Base-by-base conservation (phyloP, 768 basidiomycete species). In the Thelephora aurantiotincta region DNA sequence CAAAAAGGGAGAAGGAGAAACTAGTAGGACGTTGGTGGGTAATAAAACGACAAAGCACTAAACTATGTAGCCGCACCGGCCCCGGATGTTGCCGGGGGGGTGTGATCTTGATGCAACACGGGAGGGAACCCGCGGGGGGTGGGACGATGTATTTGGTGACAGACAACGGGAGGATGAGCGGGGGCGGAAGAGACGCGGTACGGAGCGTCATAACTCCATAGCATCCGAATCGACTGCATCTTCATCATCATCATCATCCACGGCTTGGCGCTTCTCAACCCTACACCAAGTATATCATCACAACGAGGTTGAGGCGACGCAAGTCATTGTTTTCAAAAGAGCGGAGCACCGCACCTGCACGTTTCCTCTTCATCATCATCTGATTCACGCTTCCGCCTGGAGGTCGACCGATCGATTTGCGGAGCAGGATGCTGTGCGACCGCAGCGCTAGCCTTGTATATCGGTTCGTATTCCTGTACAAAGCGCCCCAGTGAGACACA, bases 391-490 rank as follows among this genome's bases (percentile, higher is more conserved):
- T 89, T 89, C 55, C 86, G 74, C 35, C 71, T 61, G 48, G 72
- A 62, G 1, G 70, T 70, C 6, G 67, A 59, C 46, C 71, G 67
- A 30, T 30, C 26, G 26, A 30, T 30, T 46, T 71, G 67, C 14
- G 14, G 16, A 14, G 38, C 4, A 22, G 4, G 38, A 18, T 16
- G 12, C 45, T 62, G 65, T 4, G 77, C 76, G 30, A 89, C 71
- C 0, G 85, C 84, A 19, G 76, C 68, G 48, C 68, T 76, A 7
- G 91, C 91, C 55, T 76, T 80, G 60, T 92, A 88, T 58, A 94
- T 94, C 3, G 89, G 85, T 63, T 93, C 88, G 54, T 92, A 94
- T 68, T 92, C 91, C 89, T 92, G 55, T 33, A 23, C 11, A 44
- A 35, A 16, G n/a, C n/a, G n/a, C n/a, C n/a, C n/a, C n/a, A n/a